Conservation (phyloP, 345 rosid genomes). For the Citropsis articulata region DNA sequence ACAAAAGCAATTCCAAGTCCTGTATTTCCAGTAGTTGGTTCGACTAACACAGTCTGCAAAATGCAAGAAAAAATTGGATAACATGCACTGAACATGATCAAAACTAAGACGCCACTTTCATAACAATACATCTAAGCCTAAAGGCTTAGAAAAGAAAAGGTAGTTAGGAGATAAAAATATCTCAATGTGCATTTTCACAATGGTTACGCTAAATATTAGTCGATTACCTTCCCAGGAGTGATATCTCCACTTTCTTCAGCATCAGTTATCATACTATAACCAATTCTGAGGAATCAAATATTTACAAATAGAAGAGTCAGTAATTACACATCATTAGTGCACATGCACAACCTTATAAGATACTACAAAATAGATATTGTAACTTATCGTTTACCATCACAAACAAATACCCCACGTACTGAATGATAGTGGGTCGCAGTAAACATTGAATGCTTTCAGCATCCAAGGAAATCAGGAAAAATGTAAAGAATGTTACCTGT, state of each 20-base stretch:
- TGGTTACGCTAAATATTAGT: background rate
- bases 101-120: background rate
- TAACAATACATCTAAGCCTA: background rate
- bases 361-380: background rate
- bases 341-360: background rate
- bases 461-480: background rate
- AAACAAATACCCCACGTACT: background rate
- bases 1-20: slow-evolving; percentile 91
- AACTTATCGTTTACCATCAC: background rate
- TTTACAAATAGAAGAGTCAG: slow-evolving; percentile 4
- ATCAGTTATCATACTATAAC: slow-evolving; percentile 75
- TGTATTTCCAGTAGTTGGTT: slow-evolving; percentile 89
- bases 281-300: slow-evolving; percentile 54
- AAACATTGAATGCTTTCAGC: background rate
- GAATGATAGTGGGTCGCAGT: background rate
- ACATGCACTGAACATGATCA: background rate
- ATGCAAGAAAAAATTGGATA: background rate
- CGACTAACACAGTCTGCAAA: slow-evolving; percentile 68
- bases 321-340: background rate
- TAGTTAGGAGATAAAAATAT: background rate
- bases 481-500: slow-evolving; percentile 50
- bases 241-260: slow-evolving; percentile 84
- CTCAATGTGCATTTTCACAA: background rate
- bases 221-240: slow-evolving; percentile 69
- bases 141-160: background rate